phyloP scores from a whole-genome alignment of 768 basidiomycete species.

The Mycena filopes region DNA sequence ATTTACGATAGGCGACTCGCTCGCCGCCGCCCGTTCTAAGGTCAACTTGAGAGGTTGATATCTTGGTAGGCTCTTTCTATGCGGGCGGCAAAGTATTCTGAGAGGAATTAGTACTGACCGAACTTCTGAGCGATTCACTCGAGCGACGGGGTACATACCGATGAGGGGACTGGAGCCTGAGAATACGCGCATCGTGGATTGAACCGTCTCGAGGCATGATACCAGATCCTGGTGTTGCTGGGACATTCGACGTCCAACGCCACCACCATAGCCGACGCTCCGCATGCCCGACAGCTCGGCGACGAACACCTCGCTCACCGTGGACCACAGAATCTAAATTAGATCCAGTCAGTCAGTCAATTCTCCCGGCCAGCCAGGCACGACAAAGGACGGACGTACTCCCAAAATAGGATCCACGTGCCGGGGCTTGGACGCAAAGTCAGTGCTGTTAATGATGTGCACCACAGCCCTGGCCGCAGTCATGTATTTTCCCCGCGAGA shows the following conservation, averaged over 20 bases:
- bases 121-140: no score
- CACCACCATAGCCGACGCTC: constrained; percentile 1
- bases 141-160: no score
- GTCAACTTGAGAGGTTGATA: no score
- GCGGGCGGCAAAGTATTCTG: no score
- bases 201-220: constrained; percentile 16
- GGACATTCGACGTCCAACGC: background rate
- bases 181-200: constrained; percentile 13
- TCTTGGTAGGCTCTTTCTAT: no score
- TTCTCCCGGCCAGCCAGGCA: no score
- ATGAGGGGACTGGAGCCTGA: constrained; percentile 15
- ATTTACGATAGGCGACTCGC: no score
- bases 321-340: constrained; percentile 27
- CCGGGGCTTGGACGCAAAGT: constrained; percentile 15
- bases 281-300: constrained; percentile 17
- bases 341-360: no score
- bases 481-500: constrained; percentile 24
- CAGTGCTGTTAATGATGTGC: constrained; percentile 14
- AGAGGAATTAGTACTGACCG: no score
- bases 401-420: constrained; percentile 34
- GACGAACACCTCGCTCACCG: constrained; percentile 24
- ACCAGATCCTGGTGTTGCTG: constrained; percentile 17
- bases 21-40: no score
- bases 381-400: constrained; percentile 11
- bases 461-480: constrained; percentile 28